These are phyloP conservation scores for Aspergillus luchuensis DNA, from an alignment of 2,329 filamentous ascomycete genomes.

Conservation along the genomic window DNA sequence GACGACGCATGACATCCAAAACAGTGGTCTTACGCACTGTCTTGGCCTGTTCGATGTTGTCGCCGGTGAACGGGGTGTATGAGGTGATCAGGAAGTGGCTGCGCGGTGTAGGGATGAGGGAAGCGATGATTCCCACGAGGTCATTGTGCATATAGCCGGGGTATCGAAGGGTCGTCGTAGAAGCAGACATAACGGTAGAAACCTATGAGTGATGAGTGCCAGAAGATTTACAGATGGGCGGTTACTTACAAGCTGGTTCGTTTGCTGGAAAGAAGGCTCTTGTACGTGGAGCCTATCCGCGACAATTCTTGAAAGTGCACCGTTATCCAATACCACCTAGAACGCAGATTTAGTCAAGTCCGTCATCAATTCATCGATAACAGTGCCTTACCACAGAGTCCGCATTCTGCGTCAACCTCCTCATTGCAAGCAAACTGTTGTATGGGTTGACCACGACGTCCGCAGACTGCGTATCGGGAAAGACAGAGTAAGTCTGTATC, in stretches of 20 bases:
- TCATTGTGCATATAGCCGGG: slow-evolving; percentile 99
- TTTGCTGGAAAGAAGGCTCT: slow-evolving; percentile 94
- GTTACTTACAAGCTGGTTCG: slow-evolving; percentile 77
- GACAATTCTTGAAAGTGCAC: slow-evolving; percentile 87
- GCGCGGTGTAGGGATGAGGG: slow-evolving; percentile 90
- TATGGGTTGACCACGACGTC: slow-evolving; percentile 98
- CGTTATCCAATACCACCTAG: slow-evolving; percentile 87
- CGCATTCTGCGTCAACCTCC: slow-evolving; percentile 89
- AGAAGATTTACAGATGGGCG: not conserved
- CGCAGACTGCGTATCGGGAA: slow-evolving; percentile 85
- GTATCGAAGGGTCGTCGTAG: slow-evolving; percentile 93
- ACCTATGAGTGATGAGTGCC: slow-evolving; percentile 51
- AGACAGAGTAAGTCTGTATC: slow-evolving; percentile 98
- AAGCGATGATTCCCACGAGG: slow-evolving; percentile 93
- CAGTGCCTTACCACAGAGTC: slow-evolving; percentile 74
- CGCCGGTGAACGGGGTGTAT: slow-evolving; percentile 95
- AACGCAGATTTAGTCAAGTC: slow-evolving; percentile 26
- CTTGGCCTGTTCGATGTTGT: slow-evolving; percentile 95
- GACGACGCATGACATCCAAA: slow-evolving; percentile 91
- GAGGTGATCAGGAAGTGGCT: slow-evolving; percentile 99
- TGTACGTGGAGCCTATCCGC: slow-evolving; percentile 93
- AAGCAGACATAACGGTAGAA: slow-evolving; percentile 97
- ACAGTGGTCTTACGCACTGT: slow-evolving; percentile 98
- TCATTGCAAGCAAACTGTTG: slow-evolving; percentile 91
- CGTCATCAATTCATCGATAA: not conserved